Base-by-base conservation (phyloP, 805 yeast species). In the Starmerella bombi region DNA sequence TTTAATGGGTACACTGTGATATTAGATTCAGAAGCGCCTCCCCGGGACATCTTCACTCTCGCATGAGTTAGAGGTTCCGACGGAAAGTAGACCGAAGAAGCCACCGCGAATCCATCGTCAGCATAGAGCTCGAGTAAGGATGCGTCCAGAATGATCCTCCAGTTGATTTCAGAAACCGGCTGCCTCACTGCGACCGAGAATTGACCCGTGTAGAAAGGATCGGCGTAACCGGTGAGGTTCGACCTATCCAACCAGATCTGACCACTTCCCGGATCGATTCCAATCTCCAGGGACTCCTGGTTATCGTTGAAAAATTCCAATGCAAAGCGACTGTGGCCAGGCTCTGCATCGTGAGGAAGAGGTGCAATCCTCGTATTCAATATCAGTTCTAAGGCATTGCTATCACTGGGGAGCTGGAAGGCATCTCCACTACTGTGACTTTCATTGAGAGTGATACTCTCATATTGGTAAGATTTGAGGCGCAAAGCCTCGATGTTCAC, bases 171-270 rank as follows among this genome's bases (percentile, higher is more conserved):
- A 0, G 5, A 10, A 7, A 35, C 18, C 2, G 41, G 38, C n/a
- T 34, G 36, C 5, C n/a, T 29, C 2, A 45, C 14, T 2, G 46
- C 37, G 3, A 42, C 40, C 1, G 51, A 46, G 23, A 43, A 47
- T 33, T 48, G 37, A n/a, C 38, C 46, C 3, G 48, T 48, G 23
- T 32, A 48, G 43, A 41, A 48, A 18, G 51, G 51, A 28, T 43
- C 25, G 15, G 23, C 6, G 33, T 48, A 48, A 7, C 51, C 51
- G 8, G 15, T 19, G 8, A 36, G 22, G 9, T 22, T 10, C n/a
- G 39, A 36, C 4, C 51, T 42, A 23, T 47, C 50, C 5, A 48
- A 15, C 51, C 51, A 48, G 15, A 48, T 21, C 38, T 43, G 49
- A 17, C 34, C 32, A 3, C 32, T 29, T 28, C 29, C 16, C 10